Percentiles rank a stretch among this genome's conserved stretches.
phyloP scores from a whole-genome alignment of 2,329 filamentous ascomycete genomes.

The Trichophyton schoenleinii region DNA sequence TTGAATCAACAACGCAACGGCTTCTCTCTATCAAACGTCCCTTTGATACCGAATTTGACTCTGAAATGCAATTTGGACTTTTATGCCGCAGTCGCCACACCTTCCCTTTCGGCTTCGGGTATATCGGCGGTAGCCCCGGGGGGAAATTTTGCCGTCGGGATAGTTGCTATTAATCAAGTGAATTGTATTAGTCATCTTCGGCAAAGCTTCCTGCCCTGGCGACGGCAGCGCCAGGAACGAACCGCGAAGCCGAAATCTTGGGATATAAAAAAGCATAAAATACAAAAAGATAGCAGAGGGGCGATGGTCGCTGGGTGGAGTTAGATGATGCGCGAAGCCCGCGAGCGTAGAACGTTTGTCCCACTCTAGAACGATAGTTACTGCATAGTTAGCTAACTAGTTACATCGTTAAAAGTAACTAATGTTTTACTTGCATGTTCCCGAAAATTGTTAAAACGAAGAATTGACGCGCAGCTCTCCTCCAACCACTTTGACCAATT shows the following conservation, averaged over 20 bases:
- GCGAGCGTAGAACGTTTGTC: no score
- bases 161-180: not conserved
- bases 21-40: not conserved
- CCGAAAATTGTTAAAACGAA: not conserved
- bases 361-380: not conserved
- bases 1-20: not conserved
- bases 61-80: not conserved
- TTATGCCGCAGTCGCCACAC: not conserved
- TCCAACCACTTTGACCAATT: not conserved
- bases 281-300: not conserved
- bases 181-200: not conserved
- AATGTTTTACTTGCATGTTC: not conserved
- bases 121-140: not conserved
- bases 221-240: not conserved
- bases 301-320: not conserved
- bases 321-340: no score
- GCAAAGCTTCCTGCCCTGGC: not conserved
- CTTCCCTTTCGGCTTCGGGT: not conserved
- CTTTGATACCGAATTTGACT: not conserved
- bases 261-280: not conserved
- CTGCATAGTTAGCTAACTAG: not conserved
- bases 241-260: not conserved
- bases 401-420: not conserved
- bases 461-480: not conserved
- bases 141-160: not conserved